Percentiles rank a stretch among this genome's conserved stretches.
These are phyloP conservation scores for Daphne laureola DNA, from an alignment of 441 rosid genomes.

Conservation along the genomic window DNA sequence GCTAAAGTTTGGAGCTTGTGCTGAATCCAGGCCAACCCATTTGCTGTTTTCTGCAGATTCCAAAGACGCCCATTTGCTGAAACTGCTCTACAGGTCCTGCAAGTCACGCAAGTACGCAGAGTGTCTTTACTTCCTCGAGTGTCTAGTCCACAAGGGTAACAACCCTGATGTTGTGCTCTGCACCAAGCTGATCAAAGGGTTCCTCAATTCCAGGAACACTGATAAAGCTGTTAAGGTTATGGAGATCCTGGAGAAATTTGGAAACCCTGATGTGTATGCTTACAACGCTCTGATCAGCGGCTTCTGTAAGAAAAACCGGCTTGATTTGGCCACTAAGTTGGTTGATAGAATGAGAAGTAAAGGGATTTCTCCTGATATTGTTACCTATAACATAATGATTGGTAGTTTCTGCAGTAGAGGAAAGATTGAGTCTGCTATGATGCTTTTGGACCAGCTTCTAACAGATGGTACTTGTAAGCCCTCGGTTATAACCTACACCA, in stretches of 20 bases:
- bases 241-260: constrained; percentile 65
- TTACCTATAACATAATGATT: constrained; percentile 76
- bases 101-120: constrained; percentile 53
- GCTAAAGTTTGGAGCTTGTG: constrained; percentile 20
- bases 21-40: constrained; percentile 38
- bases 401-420: constrained; percentile 65
- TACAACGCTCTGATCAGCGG: constrained; percentile 76
- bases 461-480: constrained; percentile 52
- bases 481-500: constrained; percentile 68
- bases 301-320: constrained; percentile 57
- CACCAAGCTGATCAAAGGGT: constrained; percentile 72
- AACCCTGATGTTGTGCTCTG: constrained; percentile 60
- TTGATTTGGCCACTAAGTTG: constrained; percentile 44
- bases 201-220: constrained; percentile 42
- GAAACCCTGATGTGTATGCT: constrained; percentile 67
- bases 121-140: constrained; percentile 66
- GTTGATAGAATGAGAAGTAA: constrained; percentile 59
- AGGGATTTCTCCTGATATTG: constrained; percentile 63
- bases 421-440: constrained; percentile 52
- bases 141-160: constrained; percentile 49
- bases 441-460: constrained; percentile 51
- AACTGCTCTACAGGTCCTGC: constrained; percentile 45
- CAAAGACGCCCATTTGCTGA: constrained; percentile 45
- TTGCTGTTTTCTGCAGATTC: constrained; percentile 33
- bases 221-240: constrained; percentile 60